Base-by-base conservation (phyloP, 495 filamentous ascomycete genomes). In the Peziza echinospora region DNA sequence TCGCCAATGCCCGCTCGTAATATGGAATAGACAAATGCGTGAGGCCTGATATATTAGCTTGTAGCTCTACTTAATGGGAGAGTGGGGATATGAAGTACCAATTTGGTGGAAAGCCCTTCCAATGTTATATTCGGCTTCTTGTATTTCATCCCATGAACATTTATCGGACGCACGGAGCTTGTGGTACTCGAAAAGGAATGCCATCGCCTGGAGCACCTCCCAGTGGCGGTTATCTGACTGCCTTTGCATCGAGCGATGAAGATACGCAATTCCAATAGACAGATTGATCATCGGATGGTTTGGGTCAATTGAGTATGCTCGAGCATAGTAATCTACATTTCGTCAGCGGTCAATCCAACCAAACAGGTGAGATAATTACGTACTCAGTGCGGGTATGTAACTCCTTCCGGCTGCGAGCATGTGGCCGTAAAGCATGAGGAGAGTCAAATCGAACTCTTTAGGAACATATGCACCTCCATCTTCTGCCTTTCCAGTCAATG, bases 61-160 rank as follows among this genome's bases (percentile, higher is more conserved):
- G 5, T 44, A 1, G 28, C 41, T n/a, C 30, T 21, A 5, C 13
- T 19, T 7, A 47, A 25, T 6, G 1, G 7, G 13, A 6, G 9
- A 11, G 39, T 8, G 5, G 21, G 17, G 25, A 23, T 2, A 6
- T 19, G 21, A n/a, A 22, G 23, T 56, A 55, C 56, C 84, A 7
- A 96, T 69, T 28, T 80, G 65, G 54, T 92, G 82, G 61, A 79
- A 93, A 2, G 78, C 71, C 10, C 84, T 69, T 17, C 73, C 89
- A 41, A 85, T 70, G 54, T 97, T 96, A 62, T 80, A 96, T 49
- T 93, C 80, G 19, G 84, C 82, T 60, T 96, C 89, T 59, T 85
- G 10, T 43, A 42, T 24, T 49, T 47, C 1, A 22, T 24, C 16
- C 21, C 42, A 0, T 9, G 24, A 21, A 45, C 25, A 13, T 34